Evolutionary conservation across 208 protist species (phyloP).

Genomic region (Ichthyophonus hoferi): DNA sequence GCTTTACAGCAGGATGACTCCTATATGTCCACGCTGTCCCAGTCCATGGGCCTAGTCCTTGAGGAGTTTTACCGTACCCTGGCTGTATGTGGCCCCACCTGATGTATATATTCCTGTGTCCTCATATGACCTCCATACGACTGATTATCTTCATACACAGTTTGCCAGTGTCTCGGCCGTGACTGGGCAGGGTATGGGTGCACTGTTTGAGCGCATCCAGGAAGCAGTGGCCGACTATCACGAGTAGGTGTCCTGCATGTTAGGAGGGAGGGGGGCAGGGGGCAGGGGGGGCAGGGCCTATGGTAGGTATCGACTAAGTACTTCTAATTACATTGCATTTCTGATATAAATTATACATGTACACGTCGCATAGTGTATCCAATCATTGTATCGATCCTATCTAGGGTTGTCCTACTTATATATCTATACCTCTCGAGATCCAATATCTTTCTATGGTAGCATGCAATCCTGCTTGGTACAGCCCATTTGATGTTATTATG

Average conservation of each 20-base stretch:
- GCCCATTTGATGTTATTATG: no score
- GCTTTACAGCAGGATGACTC: conserved; percentile 53
- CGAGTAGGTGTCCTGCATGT: not conserved
- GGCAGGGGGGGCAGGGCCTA: not conserved
- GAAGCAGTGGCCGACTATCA: conserved; percentile 39
- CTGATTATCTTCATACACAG: not conserved
- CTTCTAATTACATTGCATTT: not conserved
- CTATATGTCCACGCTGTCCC: conserved; percentile 80
- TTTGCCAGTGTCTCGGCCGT: conserved; percentile 83
- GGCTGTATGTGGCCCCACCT: conserved; percentile 32
- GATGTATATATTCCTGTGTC: not conserved
- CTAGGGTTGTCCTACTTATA: no score
- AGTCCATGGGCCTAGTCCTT: conserved; percentile 89
- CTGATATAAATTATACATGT: not conserved
- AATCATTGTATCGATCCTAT: not conserved
- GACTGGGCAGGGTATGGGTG: conserved; percentile 78
- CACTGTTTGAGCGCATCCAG: conserved; percentile 74
- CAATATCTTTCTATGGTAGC: no score
- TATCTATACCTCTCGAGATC: no score
- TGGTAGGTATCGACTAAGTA: not conserved
- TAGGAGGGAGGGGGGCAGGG: not conserved
- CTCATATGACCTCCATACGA: not conserved
- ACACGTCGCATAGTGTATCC: not conserved
- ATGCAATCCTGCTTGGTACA: no score
- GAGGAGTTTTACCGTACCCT: conserved; percentile 92